phyloP scores from a whole-genome alignment of 148 eudicot species.

The Rhododendron simsii region DNA sequence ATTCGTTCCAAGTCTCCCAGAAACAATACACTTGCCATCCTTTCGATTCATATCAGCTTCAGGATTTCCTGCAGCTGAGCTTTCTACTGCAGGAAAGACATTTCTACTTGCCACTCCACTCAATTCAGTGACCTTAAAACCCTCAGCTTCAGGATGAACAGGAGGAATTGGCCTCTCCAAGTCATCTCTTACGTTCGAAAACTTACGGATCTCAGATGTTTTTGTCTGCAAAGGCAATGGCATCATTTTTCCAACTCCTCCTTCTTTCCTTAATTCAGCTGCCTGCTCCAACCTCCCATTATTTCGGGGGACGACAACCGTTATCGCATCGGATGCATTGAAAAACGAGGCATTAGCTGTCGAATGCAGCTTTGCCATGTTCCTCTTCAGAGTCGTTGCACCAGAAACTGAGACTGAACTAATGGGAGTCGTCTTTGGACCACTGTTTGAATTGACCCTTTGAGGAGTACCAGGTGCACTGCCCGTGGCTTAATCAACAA shows the following conservation, averaged over 20 bases:
- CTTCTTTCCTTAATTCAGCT: slow-evolving; percentile 73
- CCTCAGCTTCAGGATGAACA: slow-evolving; percentile 38
- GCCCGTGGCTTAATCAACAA: slow-evolving; percentile 50
- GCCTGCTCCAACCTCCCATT: slow-evolving; percentile 58
- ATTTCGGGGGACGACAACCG: slow-evolving; percentile 79
- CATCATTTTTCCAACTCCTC: slow-evolving; percentile 46
- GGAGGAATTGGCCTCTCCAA: slow-evolving; percentile 42
- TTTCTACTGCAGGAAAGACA: slow-evolving; percentile 37
- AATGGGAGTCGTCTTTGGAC: slow-evolving; percentile 40
- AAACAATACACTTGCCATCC: slow-evolving; percentile 43
- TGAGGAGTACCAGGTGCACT: slow-evolving; percentile 71
- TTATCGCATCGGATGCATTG: slow-evolving; percentile 54
- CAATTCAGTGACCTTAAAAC: slow-evolving; percentile 32
- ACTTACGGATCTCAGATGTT: slow-evolving; percentile 47
- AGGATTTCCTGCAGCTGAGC: slow-evolving; percentile 34
- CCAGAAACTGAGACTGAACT: slow-evolving; percentile 35
- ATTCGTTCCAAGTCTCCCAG: slow-evolving; percentile 41
- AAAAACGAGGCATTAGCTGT: slow-evolving; percentile 39
- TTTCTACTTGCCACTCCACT: slow-evolving; percentile 40
- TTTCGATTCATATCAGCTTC: slow-evolving; percentile 44
- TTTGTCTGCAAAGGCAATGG: slow-evolving; percentile 52
- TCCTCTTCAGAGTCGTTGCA: slow-evolving; percentile 51
- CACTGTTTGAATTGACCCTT: slow-evolving; percentile 49
- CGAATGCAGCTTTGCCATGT: slow-evolving; percentile 48
- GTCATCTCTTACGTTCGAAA: slow-evolving; percentile 50